Conservation (phyloP, 306 rosid genomes). For the Malus asiatica region DNA sequence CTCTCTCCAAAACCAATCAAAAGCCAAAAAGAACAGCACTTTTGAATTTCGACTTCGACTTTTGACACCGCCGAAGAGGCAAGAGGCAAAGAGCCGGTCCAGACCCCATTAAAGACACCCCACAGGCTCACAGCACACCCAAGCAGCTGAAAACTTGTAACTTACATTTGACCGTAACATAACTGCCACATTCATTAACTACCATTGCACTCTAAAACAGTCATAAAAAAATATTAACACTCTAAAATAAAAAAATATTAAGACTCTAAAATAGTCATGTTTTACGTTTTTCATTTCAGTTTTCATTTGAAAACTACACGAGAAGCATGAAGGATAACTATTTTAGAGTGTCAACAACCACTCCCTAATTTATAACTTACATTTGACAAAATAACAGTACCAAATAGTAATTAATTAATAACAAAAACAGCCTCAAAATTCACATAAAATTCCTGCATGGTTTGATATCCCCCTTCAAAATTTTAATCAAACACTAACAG, state of each 20-base stretch:
- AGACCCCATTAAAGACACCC: neutral
- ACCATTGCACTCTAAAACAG: too few species aligned
- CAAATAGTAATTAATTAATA: neutral
- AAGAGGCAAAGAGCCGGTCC: neutral
- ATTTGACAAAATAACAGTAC: neutral
- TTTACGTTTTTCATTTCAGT: too few species aligned
- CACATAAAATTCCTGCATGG: neutral
- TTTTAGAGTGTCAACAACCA: too few species aligned
- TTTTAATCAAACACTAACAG: neutral
- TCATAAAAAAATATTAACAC: too few species aligned
- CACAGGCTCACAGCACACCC: neutral
- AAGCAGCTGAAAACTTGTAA: neutral
- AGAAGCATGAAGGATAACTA: too few species aligned
- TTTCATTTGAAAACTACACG: too few species aligned
- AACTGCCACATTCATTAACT: neutral
- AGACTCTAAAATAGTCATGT: too few species aligned
- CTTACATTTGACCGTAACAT: neutral
- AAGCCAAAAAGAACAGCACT: neutral
- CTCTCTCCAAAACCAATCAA: neutral
- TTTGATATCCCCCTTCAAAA: neutral
- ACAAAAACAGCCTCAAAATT: neutral
- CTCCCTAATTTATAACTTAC: neutral
- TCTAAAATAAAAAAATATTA: too few species aligned
- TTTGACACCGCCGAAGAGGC: neutral
- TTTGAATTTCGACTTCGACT: conserved; percentile 1